Percentiles rank a stretch among this genome's conserved stretches.
Conservation (phyloP, 2,329 filamentous ascomycete genomes). For the Penicillium sp. region DNA sequence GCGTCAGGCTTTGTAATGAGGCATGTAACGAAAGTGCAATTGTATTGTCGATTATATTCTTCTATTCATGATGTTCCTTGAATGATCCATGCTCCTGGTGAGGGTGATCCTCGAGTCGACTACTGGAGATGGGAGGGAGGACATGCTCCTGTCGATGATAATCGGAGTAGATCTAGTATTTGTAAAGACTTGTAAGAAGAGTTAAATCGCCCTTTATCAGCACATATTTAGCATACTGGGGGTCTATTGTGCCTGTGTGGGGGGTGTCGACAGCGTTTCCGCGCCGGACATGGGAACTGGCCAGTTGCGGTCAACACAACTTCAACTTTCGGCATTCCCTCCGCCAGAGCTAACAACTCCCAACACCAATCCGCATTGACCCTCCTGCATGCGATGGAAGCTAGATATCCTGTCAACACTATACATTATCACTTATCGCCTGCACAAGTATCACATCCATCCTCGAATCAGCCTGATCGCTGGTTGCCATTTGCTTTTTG, state of each 20-base stretch:
- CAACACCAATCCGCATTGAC: neutral
- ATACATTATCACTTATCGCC: neutral
- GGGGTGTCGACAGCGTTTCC: neutral
- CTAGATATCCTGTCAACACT: neutral
- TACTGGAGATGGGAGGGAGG: neutral
- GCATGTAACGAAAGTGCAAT: slow-evolving; percentile 34
- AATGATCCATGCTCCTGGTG: neutral
- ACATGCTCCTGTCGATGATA: neutral
- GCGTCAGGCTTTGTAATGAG: slow-evolving; percentile 33
- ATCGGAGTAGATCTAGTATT: neutral
- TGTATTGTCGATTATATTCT: slow-evolving; percentile 7
- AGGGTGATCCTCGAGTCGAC: neutral
- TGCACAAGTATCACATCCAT: neutral
- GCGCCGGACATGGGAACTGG: neutral
- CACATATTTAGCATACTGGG: neutral
- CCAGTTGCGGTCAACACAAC: neutral
- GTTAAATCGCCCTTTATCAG: neutral
- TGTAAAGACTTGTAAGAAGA: neutral
- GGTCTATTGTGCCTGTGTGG: too few species aligned
- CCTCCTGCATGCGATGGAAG: neutral
- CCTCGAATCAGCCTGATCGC: neutral
- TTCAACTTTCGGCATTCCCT: neutral
- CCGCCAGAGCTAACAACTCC: neutral
- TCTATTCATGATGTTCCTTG: neutral
- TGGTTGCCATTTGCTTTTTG: slow-evolving; percentile 13